Evolutionary conservation across 208 protist species (phyloP), one percentile per base, ranked within the genome.

Genomic region (Crithidia brevicula): DNA sequence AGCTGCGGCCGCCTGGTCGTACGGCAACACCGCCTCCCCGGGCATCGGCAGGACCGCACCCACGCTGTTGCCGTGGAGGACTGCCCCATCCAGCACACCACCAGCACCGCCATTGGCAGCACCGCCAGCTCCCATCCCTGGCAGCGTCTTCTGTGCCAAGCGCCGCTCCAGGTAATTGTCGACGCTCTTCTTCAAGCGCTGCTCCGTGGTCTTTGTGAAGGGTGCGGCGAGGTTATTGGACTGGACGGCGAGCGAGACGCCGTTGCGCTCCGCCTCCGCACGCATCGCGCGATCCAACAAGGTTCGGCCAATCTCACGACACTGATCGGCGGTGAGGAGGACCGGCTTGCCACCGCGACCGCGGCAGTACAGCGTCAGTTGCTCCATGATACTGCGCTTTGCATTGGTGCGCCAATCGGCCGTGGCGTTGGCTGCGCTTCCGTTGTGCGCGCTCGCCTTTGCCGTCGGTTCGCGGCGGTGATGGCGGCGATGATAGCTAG

Each of bases 341-440:
- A 54, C 49, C 38, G 89, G 89, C 68, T 67, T 73, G 5, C 84
- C 86, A 25, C 73, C 61, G 5, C 74, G 59, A 1, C 86, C 86
- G 13, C 77, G 74, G 20, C 84, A 74, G 76, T 91, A 93, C 28
- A 91, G 54, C 18, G 89, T 93, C 1, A 92, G 81, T 69, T 89
- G 82, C 72, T 93, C 77, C 33, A 92, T 77, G 64, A 95, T 95
- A 4, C 78, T 81, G 20, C 85, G 83, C 83, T 95, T 95, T 25
- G 89, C 89, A 15, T 69, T 67, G 4, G 62, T 64, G 28, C 89
- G 86, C 87, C 89, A 95, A 64, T 89, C 81, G 22, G 38, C 49
- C 53, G 70, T 62, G 3, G 45, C 15, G 16, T 51, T 23, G 4
- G 30, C 40, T 2, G 54, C 30, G 16, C 43, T 63, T 18, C 30